Conservation (phyloP, 2,329 filamentous ascomycete species). For the Trichoderma sp. region DNA sequence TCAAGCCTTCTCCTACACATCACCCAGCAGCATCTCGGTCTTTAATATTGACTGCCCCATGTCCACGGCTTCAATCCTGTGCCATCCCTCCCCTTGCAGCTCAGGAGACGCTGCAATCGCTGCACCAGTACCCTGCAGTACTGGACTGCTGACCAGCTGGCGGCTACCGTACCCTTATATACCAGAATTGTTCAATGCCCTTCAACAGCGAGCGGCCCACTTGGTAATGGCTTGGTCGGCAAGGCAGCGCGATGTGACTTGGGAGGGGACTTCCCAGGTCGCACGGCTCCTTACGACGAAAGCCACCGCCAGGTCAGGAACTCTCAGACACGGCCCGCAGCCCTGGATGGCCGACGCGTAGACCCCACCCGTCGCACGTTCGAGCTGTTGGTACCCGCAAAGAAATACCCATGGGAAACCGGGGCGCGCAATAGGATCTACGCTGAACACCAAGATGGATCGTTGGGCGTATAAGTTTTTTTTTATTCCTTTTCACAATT, state of each 20-base stretch:
- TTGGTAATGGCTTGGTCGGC: not conserved
- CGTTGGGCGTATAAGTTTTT: conserved; percentile 23
- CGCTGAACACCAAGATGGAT: conserved; percentile 24
- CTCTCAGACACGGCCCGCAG: conserved; percentile 21
- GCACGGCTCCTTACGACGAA: not conserved
- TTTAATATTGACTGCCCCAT: not conserved
- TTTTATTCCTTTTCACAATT: not conserved
- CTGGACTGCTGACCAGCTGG: not conserved
- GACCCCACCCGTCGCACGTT: not conserved
- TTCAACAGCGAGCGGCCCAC: conserved; percentile 1
- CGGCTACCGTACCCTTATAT: conserved; percentile 4
- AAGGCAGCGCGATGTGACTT: not conserved
- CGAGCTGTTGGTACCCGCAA: conserved; percentile 24
- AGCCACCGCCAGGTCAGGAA: not conserved
- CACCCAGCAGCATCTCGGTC: no score
- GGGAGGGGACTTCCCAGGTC: not conserved
- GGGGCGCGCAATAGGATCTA: conserved; percentile 29
- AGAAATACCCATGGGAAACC: conserved; percentile 32
- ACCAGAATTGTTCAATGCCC: not conserved
- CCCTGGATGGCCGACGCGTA: conserved; percentile 7
- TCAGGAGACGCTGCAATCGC: not conserved
- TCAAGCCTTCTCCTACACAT: not conserved
- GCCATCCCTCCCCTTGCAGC: no score
- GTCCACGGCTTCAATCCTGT: not conserved
- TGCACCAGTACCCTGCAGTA: not conserved